A percentile compares a stretch with the other conserved stretches of the same genome.
phyloP scores from a whole-genome alignment of 2,329 filamentous ascomycete species.

The Cylindrodendrum hubeiense region DNA sequence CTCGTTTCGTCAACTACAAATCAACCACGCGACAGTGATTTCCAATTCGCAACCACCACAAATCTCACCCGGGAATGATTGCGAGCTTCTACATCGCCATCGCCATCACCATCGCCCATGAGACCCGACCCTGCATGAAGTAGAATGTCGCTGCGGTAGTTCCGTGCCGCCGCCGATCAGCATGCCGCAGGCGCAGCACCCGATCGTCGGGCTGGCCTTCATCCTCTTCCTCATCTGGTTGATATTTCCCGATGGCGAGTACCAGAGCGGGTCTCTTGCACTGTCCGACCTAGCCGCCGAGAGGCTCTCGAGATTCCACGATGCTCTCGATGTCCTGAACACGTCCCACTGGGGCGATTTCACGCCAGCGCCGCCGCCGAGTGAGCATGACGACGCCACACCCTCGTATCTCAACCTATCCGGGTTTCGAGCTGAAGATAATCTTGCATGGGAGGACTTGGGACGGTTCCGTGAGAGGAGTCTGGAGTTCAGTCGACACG shows the following conservation, averaged over 20 bases:
- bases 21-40: constrained; percentile 13
- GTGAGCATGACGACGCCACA: constrained; percentile 44
- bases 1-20: constrained; percentile 4
- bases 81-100: neutral
- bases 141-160: constrained; percentile 43
- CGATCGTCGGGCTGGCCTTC: constrained; percentile 46
- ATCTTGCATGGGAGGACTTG: constrained; percentile 83
- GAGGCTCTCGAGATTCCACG: constrained; percentile 64
- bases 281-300: constrained; percentile 54
- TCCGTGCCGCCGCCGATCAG: constrained; percentile 42
- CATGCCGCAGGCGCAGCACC: constrained; percentile 63
- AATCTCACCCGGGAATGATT: constrained; percentile 1
- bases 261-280: constrained; percentile 47
- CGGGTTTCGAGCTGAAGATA: constrained; percentile 80
- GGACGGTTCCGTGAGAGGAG: constrained; percentile 74
- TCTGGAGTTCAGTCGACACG: constrained; percentile 69
- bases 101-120: constrained; percentile 20
- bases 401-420: constrained; percentile 77
- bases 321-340: constrained; percentile 67
- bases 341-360: constrained; percentile 72
- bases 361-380: constrained; percentile 58
- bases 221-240: constrained; percentile 55
- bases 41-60: constrained; percentile 2
- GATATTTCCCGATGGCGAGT: constrained; percentile 53
- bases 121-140: constrained; percentile 13